Evolutionary conservation across 78 protist genomes (phyloP), one percentile per base, ranked within the genome.

Genomic region (Bodo saltans): DNA sequence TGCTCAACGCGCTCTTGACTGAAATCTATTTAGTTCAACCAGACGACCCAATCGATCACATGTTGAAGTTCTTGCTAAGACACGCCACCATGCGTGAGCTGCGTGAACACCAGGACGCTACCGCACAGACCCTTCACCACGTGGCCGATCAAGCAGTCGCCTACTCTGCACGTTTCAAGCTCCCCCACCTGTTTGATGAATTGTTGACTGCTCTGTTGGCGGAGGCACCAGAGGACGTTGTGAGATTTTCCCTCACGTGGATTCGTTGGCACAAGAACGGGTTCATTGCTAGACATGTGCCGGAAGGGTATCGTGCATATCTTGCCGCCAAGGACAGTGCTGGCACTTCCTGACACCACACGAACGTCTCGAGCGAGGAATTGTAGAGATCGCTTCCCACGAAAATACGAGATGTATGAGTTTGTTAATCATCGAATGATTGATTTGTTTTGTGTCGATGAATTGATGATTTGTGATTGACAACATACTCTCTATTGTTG

Each of bases 121-220:
- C 32, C 29, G 53, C 33, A 11, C n/a, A 40, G 47, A n/a, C 23
- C 34, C 17, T 73, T 12, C 53, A 2, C 12, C 23, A 40, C 33
- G 38, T 11, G 34, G 8, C 2, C 47, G 33, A 40, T 29, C 42
- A 2, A n/a, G n/a, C n/a, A 12, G 38, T 11, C 3, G 32, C 29
- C 32, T 73, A 73, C 78, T 21, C 34, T n/a, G 53, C 70, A 12
- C 3, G 3, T 11, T 73, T 11, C 38, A 73, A 73, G 78, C 17
- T 73, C n/a, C 78, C 78, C 42, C n/a, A 27, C n/a, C 53, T 73
- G 38, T 42, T 73, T n/a, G 53, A 73, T 11, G 78, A 73, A 12
- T 11, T 73, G 53, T 39, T 73, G 34, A 39, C 34, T 11, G 78
- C 69, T 26, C 78, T 73, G 47, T n/a, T 73, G 33, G 53, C 23